These are phyloP conservation scores for Hypoxylon sp. DNA, from an alignment of 2,329 filamentous ascomycete species.

Conservation along the genomic window DNA sequence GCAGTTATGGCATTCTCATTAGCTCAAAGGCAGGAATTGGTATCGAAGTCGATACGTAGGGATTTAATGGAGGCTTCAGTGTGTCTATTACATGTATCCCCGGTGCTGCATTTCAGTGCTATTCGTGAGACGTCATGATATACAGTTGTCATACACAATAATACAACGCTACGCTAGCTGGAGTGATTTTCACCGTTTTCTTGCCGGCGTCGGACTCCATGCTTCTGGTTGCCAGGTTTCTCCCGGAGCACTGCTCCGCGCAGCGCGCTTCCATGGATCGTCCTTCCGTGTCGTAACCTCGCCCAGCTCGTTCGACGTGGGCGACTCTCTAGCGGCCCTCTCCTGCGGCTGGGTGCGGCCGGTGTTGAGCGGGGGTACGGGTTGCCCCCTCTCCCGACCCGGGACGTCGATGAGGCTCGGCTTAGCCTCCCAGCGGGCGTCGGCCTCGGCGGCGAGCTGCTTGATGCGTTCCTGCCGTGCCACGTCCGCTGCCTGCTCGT, in stretches of 20 bases:
- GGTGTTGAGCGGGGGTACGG: conserved; percentile 49
- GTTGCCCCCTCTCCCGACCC: conserved; percentile 45
- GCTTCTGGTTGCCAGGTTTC: conserved; percentile 77
- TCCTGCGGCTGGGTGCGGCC: conserved; percentile 39
- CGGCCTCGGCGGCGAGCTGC: conserved; percentile 70
- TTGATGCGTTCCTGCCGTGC: conserved; percentile 66
- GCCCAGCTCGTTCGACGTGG: conserved; percentile 25
- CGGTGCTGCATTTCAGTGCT: conserved; percentile 8
- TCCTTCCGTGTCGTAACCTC: conserved; percentile 31
- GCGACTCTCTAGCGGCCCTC: conserved; percentile 22
- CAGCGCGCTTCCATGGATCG: conserved; percentile 71
- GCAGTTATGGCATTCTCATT: neutral
- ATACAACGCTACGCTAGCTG: conserved; percentile 25
- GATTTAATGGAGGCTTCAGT: conserved; percentile 3
- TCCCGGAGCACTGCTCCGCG: conserved; percentile 65
- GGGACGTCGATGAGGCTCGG: conserved; percentile 56
- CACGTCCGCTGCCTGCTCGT: conserved; percentile 69
- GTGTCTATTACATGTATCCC: conserved; percentile 22
- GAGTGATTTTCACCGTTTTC: conserved; percentile 52
- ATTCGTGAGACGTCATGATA: conserved; percentile 24
- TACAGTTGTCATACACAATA: conserved; percentile 36
- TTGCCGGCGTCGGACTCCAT: conserved; percentile 66
- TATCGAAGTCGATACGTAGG: neutral
- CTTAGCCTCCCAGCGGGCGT: conserved; percentile 74
- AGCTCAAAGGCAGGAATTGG: neutral